Evolutionary conservation across 129 eudicot genomes (phyloP).

Genomic region (Escallonia herrerae): DNA sequence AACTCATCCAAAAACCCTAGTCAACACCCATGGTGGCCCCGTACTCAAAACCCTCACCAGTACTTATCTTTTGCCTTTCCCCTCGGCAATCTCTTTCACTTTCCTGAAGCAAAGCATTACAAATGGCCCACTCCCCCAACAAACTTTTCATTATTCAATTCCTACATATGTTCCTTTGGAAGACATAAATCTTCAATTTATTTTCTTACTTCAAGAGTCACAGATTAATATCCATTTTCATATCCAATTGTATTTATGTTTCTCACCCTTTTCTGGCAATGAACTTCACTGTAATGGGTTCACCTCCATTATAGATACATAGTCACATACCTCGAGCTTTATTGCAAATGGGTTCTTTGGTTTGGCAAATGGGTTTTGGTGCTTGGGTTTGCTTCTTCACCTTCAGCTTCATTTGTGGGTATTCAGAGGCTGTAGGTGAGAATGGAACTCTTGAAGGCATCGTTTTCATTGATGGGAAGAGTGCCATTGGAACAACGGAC

Average conservation of each 20-base stretch:
- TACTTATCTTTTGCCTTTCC: conserved; percentile 24
- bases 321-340: conserved; percentile 20
- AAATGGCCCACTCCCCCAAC: conserved; percentile 27
- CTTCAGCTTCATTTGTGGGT: conserved; percentile 29
- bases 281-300: conserved; percentile 8
- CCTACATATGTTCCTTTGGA: conserved; percentile 12
- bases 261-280: no score
- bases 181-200: conserved; percentile 20
- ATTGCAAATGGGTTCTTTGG: conserved; percentile 41
- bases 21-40: conserved; percentile 4
- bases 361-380: conserved; percentile 36
- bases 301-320: conserved; percentile 13
- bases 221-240: conserved; percentile 9
- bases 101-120: conserved; percentile 45
- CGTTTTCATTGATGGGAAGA: conserved; percentile 45
- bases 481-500: conserved; percentile 52
- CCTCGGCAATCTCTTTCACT: conserved; percentile 37
- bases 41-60: conserved; percentile 13
- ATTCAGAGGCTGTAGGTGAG: conserved; percentile 25
- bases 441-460: conserved; percentile 25
- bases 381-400: conserved; percentile 30
- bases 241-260: conserved; percentile 4
- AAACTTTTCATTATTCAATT: conserved; percentile 3
- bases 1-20: neutral
- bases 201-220: neutral